Base-by-base conservation (phyloP, 2,329 filamentous ascomycete genomes). In the Xylariaceae sp. region DNA sequence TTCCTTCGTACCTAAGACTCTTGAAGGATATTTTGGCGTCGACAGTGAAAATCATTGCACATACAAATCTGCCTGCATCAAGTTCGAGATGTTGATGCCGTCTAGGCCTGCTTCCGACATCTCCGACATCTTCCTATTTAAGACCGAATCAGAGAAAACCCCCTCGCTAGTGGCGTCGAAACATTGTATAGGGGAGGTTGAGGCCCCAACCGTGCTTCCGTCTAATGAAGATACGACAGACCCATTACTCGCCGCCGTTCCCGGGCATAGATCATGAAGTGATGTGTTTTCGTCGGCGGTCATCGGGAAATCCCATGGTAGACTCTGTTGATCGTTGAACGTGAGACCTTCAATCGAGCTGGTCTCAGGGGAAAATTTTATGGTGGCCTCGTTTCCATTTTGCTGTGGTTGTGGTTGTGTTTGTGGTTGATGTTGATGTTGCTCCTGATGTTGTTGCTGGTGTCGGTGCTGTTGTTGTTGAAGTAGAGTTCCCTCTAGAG, bases 61-160 rank as follows among this genome's bases (percentile, higher is more conserved):
- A 49, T 57, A 63, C 60, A 63, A 44, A 23, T 63, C 60, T 50
- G 60, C 60, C 32, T 63, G 60, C 60, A 63, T 63, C 37, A 63
- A 32, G 44, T 57, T 63, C 37, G 60, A 63, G 5, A 61, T 61
- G 19, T 61, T 63, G 23, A 57, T 59, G 14, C 53, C 60, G 16
- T 61, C 57, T n/a, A 60, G 16, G 9, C 50, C 55, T n/a, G n/a
- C n/a, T 3, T 63, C 60, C n/a, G 55, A 54, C 2, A 54, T 45
- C 12, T 59, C 60, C 2, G 56, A 59, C 50, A 57, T 53, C 21
- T 55, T 61, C 45, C 48, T 51, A 12, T 44, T 40, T 44, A 60
- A 18, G 2, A 58, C 18, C 9, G 51, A 26, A 20, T 63, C 58
- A 2, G 55, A 20, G 14, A 59, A 61, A 12, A 61, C 46, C 41